Base-by-base conservation (phyloP, 75 land plant species). In the Cupressus sempervirens region DNA sequence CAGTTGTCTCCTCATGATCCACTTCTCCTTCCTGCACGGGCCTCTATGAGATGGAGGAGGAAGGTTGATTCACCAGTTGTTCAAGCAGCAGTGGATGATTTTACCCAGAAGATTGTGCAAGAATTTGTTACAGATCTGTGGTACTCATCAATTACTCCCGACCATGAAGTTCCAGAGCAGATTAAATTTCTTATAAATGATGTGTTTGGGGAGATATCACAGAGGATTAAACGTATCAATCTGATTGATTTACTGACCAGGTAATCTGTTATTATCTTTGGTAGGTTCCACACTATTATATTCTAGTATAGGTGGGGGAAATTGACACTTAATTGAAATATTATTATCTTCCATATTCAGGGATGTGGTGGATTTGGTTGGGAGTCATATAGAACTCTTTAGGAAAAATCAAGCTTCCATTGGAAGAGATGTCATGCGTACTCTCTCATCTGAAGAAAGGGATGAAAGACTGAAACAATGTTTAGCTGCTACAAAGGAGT, bases 91-190 rank as follows among this genome's bases (percentile, higher is more conserved):
- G 72, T 94, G 32, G 86, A 92, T 45, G 92, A 92, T 10, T 94
- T 98, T 56, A 92, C 94, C 32, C 67, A 84, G 80, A 89, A 94
- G 80, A 84, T 98, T 36, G 84, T 98, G 84, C 88, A 88, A 85
- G 97, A 95, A 80, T 98, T 94, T 90, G 93, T 98, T 12, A 86
- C 93, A 30, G 94, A 94, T 83, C 87, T 98, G 77, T 98, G 99
- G 99, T 98, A 94, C 84, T 88, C 93, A 14, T 91, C 94, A 7
- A 89, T 98, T 54, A 94, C 96, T 6, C 95, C 99, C 32, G 98
- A 98, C 53, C 92, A 84, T 48, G 99, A 98, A 80, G 91, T 85
- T n/a, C 99, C 99, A 14, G 91, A 93, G 75, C 90, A 91, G 43
- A 93, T 96, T 15, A 86, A 86, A 23, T 54, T 87, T 15, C 48